Evolutionary conservation across 2,329 filamentous ascomycete species (phyloP).

Genomic region (Botryotinia globosa): DNA sequence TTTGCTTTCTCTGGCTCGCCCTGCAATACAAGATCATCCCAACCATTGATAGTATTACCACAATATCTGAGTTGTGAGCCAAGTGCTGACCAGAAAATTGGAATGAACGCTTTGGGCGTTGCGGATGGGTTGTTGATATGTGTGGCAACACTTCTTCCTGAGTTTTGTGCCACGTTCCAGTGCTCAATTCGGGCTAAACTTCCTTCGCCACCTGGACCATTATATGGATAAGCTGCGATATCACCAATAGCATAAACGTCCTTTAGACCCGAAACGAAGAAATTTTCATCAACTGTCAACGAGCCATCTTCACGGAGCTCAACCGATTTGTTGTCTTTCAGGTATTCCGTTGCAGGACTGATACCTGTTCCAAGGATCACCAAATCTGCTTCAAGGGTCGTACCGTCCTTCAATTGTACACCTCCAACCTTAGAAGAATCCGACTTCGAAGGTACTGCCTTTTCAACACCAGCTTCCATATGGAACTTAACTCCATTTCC

Average conservation of each 20-base stretch:
- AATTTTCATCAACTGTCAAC: constrained; percentile 74
- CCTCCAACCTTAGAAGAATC: constrained; percentile 73
- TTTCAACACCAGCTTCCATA: constrained; percentile 76
- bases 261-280: constrained; percentile 70
- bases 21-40: constrained; percentile 78
- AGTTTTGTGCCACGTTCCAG: constrained; percentile 97
- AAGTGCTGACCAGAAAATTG: constrained; percentile 94
- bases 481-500: constrained; percentile 87
- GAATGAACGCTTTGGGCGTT: constrained; percentile 72
- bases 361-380: constrained; percentile 93
- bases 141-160: constrained; percentile 74
- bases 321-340: constrained; percentile 68
- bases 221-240: constrained; percentile 92
- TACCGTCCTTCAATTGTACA: constrained; percentile 82
- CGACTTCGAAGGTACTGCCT: constrained; percentile 68
- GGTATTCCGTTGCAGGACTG: constrained; percentile 76
- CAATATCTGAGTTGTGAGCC: constrained; percentile 90
- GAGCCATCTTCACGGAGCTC: constrained; percentile 82
- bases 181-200: constrained; percentile 83
- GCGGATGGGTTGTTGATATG: constrained; percentile 67
- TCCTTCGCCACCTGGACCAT: constrained; percentile 79
- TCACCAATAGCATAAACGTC: constrained; percentile 93
- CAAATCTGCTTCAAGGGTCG: constrained; percentile 77
- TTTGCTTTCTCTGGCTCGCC: constrained; percentile 74
- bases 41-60: constrained; percentile 79